These are phyloP conservation scores for Aechmea fasciata DNA, from an alignment of 176 grass and related monocot species.

Conservation along the genomic window DNA sequence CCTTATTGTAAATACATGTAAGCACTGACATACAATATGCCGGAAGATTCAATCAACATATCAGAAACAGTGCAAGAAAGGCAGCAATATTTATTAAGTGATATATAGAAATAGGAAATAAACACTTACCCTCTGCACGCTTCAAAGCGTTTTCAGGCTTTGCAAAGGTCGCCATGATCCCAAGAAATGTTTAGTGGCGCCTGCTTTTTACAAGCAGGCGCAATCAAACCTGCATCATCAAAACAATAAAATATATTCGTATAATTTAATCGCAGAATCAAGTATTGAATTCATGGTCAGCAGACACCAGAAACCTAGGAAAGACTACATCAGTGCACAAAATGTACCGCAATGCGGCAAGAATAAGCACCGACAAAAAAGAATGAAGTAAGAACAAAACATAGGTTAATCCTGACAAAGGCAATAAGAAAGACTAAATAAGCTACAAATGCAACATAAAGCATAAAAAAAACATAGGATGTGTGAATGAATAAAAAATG, in stretches of 20 bases:
- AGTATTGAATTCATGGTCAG: no score
- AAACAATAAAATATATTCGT: neutral
- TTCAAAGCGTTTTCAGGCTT: constrained; percentile 97
- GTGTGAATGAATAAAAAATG: neutral
- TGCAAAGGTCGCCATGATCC: constrained; percentile 72
- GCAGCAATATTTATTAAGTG: neutral
- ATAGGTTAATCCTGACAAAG: no score
- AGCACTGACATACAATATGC: no score
- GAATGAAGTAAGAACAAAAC: no score
- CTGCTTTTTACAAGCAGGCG: constrained; percentile 14
- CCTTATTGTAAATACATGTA: no score
- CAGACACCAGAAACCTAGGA: no score
- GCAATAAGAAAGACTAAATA: no score
- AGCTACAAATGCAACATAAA: no score
- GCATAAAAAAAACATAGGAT: no score
- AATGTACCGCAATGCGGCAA: no score
- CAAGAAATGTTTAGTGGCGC: constrained; percentile 27
- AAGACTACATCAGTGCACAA: no score
- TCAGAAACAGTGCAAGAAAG: neutral
- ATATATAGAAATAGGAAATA: neutral
- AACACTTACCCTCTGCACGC: constrained; percentile 67
- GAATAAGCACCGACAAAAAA: no score
- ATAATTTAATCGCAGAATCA: neutral
- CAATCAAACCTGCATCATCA: constrained; percentile 14
- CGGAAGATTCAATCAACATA: neutral